These are phyloP conservation scores for Piloderma croceum DNA, from an alignment of 768 basidiomycete genomes.

Conservation along the genomic window DNA sequence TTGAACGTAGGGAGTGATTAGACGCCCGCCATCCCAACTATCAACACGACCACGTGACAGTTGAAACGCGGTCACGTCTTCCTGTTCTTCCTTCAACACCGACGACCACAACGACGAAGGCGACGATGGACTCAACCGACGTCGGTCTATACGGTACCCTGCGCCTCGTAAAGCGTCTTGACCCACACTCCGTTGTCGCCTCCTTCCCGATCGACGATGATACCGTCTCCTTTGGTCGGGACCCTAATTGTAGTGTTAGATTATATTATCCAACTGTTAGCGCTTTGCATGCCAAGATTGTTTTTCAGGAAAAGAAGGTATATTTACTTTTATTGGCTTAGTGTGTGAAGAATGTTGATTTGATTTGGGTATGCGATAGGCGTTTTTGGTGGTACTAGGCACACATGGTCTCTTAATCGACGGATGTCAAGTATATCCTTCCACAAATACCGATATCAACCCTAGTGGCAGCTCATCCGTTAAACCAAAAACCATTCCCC, in stretches of 20 bases:
- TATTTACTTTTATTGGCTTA: conserved; percentile 7
- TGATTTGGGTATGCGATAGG: too few species aligned
- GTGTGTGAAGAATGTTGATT: background rate
- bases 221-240: conserved; percentile 63
- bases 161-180: conserved; percentile 51
- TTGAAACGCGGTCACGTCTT: too few species aligned
- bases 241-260: conserved; percentile 57
- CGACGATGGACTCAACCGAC: conserved; percentile 39
- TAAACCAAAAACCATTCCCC: conserved; percentile 50
- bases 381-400: conserved; percentile 63
- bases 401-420: conserved; percentile 53
- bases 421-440: conserved; percentile 56
- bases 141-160: conserved; percentile 66
- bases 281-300: conserved; percentile 58
- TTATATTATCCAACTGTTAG: conserved; percentile 64
- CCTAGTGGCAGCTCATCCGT: conserved; percentile 6
- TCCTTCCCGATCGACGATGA: conserved; percentile 70
- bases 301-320: conserved; percentile 62
- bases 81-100: too few species aligned
- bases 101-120: conserved; percentile 17
- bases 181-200: conserved; percentile 44
- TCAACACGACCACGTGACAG: too few species aligned
- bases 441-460: conserved; percentile 16
- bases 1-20: too few species aligned
- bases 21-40: too few species aligned